These are phyloP conservation scores for Epichloe scottii DNA, from an alignment of 2,329 filamentous ascomycete species.

Conservation along the genomic window DNA sequence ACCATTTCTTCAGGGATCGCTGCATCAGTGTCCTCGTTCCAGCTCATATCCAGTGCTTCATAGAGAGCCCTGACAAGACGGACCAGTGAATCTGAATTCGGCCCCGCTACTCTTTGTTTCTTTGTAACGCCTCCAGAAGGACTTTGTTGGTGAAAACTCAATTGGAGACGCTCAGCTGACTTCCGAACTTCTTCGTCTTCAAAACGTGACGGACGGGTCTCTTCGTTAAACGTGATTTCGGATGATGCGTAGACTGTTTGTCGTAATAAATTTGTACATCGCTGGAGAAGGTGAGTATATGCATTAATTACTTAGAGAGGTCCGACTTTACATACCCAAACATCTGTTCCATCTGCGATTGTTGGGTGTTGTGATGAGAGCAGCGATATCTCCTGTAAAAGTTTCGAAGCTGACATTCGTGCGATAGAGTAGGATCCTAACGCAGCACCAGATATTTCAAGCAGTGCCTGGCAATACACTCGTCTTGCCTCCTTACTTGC, in stretches of 20 bases:
- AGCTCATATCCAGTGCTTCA: slow-evolving; percentile 17
- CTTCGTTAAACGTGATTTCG: slow-evolving; percentile 12
- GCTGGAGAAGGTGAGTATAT: slow-evolving; percentile 15
- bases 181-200: slow-evolving; percentile 16
- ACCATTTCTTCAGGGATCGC: slow-evolving; percentile 25
- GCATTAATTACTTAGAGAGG: neutral
- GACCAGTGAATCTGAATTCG: slow-evolving; percentile 10
- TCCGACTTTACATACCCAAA: slow-evolving; percentile 23
- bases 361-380: slow-evolving; percentile 19
- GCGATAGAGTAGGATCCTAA: slow-evolving; percentile 21
- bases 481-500: slow-evolving; percentile 17
- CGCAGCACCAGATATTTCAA: slow-evolving; percentile 25
- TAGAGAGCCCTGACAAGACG: slow-evolving; percentile 14
- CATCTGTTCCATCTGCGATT: slow-evolving; percentile 24
- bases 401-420: slow-evolving; percentile 29
- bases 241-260: slow-evolving; percentile 13
- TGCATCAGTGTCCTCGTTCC: slow-evolving; percentile 8
- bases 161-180: slow-evolving; percentile 16
- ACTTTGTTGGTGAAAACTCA: slow-evolving; percentile 13
- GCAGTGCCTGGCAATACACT: slow-evolving; percentile 25
- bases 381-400: slow-evolving; percentile 29
- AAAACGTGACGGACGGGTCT: slow-evolving; percentile 17
- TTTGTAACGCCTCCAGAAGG: slow-evolving; percentile 13
- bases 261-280: slow-evolving; percentile 16
- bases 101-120: slow-evolving; percentile 16